Conservation (phyloP, 768 basidiomycete species). For the Tricholoma saponaceum region DNA sequence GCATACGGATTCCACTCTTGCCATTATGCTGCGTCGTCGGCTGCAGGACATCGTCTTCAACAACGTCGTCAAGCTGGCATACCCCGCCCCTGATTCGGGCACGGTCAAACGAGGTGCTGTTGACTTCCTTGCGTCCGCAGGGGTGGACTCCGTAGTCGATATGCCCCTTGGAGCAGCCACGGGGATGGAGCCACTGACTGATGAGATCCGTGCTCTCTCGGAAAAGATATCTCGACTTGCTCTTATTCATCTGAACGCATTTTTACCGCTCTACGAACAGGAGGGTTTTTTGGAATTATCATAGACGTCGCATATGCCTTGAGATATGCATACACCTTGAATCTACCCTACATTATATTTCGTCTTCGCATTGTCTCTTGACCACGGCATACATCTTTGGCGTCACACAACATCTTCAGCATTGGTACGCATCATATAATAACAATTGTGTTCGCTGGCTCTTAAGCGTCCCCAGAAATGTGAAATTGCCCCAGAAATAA, state of each 20-base stretch:
- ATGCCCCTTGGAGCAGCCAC: constrained; percentile 31
- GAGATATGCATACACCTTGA: neutral
- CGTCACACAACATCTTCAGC: neutral
- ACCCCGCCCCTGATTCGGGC: constrained; percentile 39
- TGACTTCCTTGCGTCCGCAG: constrained; percentile 19
- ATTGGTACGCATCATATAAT: neutral
- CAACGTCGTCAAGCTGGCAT: constrained; percentile 50
- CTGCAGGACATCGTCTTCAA: constrained; percentile 62
- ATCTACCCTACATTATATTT: neutral
- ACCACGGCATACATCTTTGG: neutral
- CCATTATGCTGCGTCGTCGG: constrained; percentile 55
- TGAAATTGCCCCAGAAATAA: neutral
- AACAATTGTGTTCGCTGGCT: neutral
- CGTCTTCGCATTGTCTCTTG: neutral
- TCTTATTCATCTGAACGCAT: constrained; percentile 71
- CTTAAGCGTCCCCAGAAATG: neutral
- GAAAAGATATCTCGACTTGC: constrained; percentile 72
- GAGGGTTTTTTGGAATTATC: constrained; percentile 44
- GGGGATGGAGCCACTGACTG: constrained; percentile 69
- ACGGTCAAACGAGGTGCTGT: constrained; percentile 23
- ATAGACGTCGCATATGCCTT: neutral
- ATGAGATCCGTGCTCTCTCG: constrained; percentile 65
- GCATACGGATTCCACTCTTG: constrained; percentile 53
- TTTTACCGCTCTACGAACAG: constrained; percentile 73
- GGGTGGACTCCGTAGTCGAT: constrained; percentile 11